Evolutionary conservation across 2,329 filamentous ascomycete genomes (phyloP), one percentile per base, ranked within the genome.

Genomic region (Talaromyces sp.): DNA sequence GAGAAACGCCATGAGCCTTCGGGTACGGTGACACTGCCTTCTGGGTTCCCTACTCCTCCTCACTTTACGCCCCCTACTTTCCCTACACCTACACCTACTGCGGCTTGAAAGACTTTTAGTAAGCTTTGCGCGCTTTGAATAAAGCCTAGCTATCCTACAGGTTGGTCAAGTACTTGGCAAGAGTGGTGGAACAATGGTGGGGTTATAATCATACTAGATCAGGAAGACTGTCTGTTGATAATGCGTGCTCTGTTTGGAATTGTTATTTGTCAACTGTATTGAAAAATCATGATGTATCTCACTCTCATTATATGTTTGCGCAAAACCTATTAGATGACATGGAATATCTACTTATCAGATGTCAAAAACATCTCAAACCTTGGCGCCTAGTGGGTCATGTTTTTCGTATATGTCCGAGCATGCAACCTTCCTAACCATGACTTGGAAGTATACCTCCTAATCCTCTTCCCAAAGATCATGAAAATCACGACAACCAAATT

Each of bases 361-460:
- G 33, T 52, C 8, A 18, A 21, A 54, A 31, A 31, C 14, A 25
- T 28, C 8, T 33, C 12, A 59, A 39, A 23, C 25, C 35, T 52
- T 25, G 33, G 35, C 25, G 18, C 37, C 6, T 35, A 57, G 5
- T 58, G 54, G 31, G 55, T 62, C 54, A 58, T 62, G 7, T 56
- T 42, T 21, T 16, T 56, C 54, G 69, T 69, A 39, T 73, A 72
- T 58, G 71, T 76, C 63, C 70, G 67, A 12, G 70, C 71, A 67
- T 83, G 80, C 63, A 83, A 69, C 63, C 71, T 75, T 0, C 81
- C 81, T 60, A 84, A 67, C 80, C 81, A 83, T 7, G 79, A 80
- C 48, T 67, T 74, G 1, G 75, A 71, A 67, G 81, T 82, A 44
- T 73, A 78, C 2, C 72, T 71, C 25, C 82, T 74, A 66, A 84